A percentile compares a stretch with the other conserved stretches of the same genome.
phyloP scores from a whole-genome alignment of 495 filamentous ascomycete species.

The Pyrenula massariospora region DNA sequence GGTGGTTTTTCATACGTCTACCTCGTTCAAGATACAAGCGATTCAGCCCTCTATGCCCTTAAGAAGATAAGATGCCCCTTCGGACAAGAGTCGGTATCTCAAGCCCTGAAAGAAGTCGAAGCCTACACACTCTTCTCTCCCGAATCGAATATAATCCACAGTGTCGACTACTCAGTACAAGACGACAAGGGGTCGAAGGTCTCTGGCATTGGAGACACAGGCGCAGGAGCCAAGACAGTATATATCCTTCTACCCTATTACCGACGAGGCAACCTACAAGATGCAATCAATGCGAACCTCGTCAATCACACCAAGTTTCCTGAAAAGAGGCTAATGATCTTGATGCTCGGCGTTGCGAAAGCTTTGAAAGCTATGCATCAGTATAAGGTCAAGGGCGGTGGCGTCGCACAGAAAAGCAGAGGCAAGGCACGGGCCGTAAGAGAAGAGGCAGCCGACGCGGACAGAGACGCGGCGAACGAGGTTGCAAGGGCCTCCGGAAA shows the following conservation, averaged over 20 bases:
- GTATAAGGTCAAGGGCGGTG: conserved; percentile 53
- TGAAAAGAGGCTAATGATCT: conserved; percentile 71
- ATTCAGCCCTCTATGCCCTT: conserved; percentile 74
- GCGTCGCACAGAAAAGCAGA: conserved; percentile 31
- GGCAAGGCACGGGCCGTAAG: conserved; percentile 43
- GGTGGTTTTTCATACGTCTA: conserved; percentile 98
- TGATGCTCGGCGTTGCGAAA: conserved; percentile 85
- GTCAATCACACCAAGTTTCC: conserved; percentile 95
- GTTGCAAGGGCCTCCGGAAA: conserved; percentile 29
- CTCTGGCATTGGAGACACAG: conserved; percentile 31
- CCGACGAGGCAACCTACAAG: conserved; percentile 85
- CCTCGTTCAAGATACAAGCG: conserved; percentile 81
- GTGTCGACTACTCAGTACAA: conserved; percentile 69
- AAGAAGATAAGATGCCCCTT: conserved; percentile 99
- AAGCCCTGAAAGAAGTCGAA: conserved; percentile 92
- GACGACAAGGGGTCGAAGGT: conserved; percentile 49
- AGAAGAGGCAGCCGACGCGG: conserved; percentile 46
- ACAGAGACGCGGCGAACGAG: conserved; percentile 44
- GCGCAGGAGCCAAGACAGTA: conserved; percentile 72
- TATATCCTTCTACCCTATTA: conserved; percentile 96
- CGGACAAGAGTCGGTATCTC: conserved; percentile 86
- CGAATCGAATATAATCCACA: conserved; percentile 79
- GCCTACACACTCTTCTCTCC: conserved; percentile 82
- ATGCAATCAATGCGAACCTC: conserved; percentile 95
- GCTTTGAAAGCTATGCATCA: conserved; percentile 86